Evolutionary conservation across 2,329 filamentous ascomycete species (phyloP), one percentile per base, ranked within the genome.

Genomic region (Monascus ruber): DNA sequence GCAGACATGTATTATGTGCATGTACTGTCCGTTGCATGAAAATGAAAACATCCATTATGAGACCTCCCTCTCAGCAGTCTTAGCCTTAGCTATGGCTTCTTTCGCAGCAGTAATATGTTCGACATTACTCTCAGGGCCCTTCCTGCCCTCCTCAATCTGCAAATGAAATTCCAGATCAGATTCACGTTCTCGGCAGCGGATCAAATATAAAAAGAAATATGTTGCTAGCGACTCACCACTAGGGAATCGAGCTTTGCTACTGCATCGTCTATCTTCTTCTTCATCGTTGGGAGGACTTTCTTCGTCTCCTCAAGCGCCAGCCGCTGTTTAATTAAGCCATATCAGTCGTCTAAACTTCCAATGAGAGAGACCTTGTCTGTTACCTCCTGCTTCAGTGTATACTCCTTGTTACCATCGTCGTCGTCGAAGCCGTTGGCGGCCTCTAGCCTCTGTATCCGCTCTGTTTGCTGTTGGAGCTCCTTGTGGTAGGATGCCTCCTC

Each of bases 401-500:
- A 95, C 49, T 83, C 79, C 36, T 75, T 77, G 63, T 95, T 94
- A 50, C 81, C 80, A 49, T 89, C 85, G 6, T 79, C 77, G 44
- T 83, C 83, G 25, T 26, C 24, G 6, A 75, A 73, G 38, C 74
- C 70, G 27, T 76, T 60, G 50, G 83, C 77, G 34, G 71, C 68
- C 59, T 80, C 72, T 11, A 94, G 72, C 58, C 79, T 77, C 59
- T 74, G 67, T 47, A 93, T 74, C 41, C 83, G 77, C 44, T 74
- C 73, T 51, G 84, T 73, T 59, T 96, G 88, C 47, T 81, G 71
- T 47, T 74, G 69, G 17, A 88, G 74, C 63, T 98, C 91, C 58
- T 83, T 83, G 70, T 88, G 83, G 68, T 98, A 96, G 53, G 81
- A 89, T 31, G 75, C 71, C 63, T 95, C 85, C 64, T 98, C 91